These are phyloP conservation scores for Talaromyces rugulosus DNA, from an alignment of 2,329 filamentous ascomycete species.

Conservation along the genomic window DNA sequence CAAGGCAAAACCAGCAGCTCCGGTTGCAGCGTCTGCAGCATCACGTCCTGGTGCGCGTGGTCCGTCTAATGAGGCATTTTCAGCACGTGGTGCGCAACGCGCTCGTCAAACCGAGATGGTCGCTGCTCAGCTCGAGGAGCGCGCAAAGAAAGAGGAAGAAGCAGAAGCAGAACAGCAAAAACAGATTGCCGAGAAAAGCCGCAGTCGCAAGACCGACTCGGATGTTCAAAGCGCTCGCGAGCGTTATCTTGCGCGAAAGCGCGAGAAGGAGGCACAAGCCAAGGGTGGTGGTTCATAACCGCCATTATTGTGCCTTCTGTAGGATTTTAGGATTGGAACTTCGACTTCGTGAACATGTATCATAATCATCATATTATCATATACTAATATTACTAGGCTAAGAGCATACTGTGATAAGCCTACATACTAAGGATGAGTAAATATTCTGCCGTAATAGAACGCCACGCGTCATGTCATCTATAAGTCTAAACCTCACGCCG, in stretches of 20 bases:
- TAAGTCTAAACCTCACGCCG: slow-evolving; percentile 43
- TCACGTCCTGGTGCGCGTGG: slow-evolving; percentile 16
- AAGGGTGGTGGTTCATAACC: not conserved
- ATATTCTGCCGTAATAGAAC: not conserved
- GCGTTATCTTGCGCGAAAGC: slow-evolving; percentile 58
- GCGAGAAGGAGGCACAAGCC: slow-evolving; percentile 38
- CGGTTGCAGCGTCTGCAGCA: slow-evolving; percentile 10
- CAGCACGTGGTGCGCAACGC: slow-evolving; percentile 42
- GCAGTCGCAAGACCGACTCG: slow-evolving; percentile 54
- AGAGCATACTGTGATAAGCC: not conserved
- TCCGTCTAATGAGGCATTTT: slow-evolving; percentile 26
- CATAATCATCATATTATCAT: slow-evolving; percentile 10
- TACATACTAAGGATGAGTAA: not conserved
- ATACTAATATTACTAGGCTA: not conserved
- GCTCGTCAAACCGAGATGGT: slow-evolving; percentile 59
- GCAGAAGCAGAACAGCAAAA: slow-evolving; percentile 53
- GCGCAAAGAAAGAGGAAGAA: slow-evolving; percentile 52
- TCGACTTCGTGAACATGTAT: not conserved
- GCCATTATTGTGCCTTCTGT: not conserved
- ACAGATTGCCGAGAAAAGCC: slow-evolving; percentile 52
- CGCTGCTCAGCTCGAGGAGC: slow-evolving; percentile 55
- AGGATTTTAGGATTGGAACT: not conserved
- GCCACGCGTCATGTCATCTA: slow-evolving; percentile 5
- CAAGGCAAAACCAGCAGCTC: slow-evolving; percentile 29
- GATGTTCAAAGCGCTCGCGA: slow-evolving; percentile 60